Evolutionary conservation across 495 filamentous ascomycete species (phyloP).

Genomic region (Delitschia confertaspora): DNA sequence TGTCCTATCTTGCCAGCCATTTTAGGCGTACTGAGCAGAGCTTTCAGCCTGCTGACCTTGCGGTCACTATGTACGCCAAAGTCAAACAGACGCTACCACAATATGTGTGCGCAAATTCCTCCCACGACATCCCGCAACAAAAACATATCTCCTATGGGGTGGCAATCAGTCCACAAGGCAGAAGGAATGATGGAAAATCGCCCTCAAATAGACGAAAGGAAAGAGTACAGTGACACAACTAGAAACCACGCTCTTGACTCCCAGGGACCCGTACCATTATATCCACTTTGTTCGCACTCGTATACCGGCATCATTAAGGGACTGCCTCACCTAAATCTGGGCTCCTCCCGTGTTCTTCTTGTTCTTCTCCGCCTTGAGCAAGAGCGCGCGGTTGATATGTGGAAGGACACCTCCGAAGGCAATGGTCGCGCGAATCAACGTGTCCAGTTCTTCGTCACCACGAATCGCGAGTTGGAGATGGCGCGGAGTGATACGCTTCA

Average conservation of each 20-base stretch:
- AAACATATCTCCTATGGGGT: too few species aligned
- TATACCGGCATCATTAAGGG: too few species aligned
- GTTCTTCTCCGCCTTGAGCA: conserved; percentile 99
- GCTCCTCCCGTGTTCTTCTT: conserved; percentile 66
- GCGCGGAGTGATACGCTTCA: conserved; percentile 98
- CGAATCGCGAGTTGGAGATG: conserved; percentile 97
- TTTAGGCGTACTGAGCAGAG: too few species aligned
- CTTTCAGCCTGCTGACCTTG: too few species aligned
- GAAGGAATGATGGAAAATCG: too few species aligned
- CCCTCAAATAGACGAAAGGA: neutral
- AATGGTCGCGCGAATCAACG: conserved; percentile 93
- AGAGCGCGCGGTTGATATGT: conserved; percentile 94
- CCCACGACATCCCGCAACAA: too few species aligned
- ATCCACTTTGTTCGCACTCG: conserved; percentile 3
- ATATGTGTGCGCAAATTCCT: too few species aligned
- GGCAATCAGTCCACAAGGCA: too few species aligned
- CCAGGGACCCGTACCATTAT: neutral
- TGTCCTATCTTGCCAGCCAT: too few species aligned
- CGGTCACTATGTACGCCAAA: too few species aligned
- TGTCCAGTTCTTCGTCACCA: conserved; percentile 96
- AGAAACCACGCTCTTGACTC: too few species aligned
- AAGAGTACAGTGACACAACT: neutral
- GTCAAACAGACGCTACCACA: too few species aligned
- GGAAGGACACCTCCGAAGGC: conserved; percentile 97
- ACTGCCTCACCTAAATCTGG: neutral